Percentiles rank a stretch among this genome's conserved stretches.
These are phyloP conservation scores for Cutaneotrichosporon cutaneum DNA, from an alignment of 1,284 basidiomycete genomes.

Conservation along the genomic window DNA sequence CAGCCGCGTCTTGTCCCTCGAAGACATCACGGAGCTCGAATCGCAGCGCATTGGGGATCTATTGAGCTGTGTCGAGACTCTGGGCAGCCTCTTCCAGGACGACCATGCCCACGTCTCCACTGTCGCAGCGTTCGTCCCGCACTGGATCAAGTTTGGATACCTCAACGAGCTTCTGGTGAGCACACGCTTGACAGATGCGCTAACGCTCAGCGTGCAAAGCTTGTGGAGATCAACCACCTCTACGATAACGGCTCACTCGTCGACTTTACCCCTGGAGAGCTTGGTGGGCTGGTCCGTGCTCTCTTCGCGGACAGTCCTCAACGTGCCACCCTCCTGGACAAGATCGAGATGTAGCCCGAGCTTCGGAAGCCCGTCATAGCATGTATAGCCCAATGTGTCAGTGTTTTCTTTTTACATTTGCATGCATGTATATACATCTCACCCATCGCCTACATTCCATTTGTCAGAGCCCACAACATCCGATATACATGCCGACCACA, in stretches of 20 bases:
- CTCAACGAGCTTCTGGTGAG: constrained; percentile 81
- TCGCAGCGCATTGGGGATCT: constrained; percentile 79
- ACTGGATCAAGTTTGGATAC: constrained; percentile 95
- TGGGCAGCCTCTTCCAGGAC: constrained; percentile 71
- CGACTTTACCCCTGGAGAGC: constrained; percentile 83
- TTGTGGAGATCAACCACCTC: constrained; percentile 89
- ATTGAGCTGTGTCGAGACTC: constrained; percentile 70
- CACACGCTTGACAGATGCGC: constrained; percentile 19
- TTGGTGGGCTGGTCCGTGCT: constrained; percentile 76
- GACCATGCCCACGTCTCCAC: constrained; percentile 27
- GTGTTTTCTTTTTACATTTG: no score
- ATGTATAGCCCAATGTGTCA: background rate
- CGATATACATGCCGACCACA: no score
- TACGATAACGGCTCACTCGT: constrained; percentile 87
- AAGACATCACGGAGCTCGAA: constrained; percentile 88
- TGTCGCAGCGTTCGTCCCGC: constrained; percentile 65
- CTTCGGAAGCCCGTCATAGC: background rate
- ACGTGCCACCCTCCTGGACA: constrained; percentile 55
- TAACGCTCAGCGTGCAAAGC: constrained; percentile 60
- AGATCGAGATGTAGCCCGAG: constrained; percentile 4
- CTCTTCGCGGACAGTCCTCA: constrained; percentile 88
- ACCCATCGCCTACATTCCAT: no score
- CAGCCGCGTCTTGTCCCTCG: constrained; percentile 70
- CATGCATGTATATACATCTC: no score
- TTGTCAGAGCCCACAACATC: no score